phyloP scores from a whole-genome alignment of 768 basidiomycete genomes.

The Termitomyces sp. region DNA sequence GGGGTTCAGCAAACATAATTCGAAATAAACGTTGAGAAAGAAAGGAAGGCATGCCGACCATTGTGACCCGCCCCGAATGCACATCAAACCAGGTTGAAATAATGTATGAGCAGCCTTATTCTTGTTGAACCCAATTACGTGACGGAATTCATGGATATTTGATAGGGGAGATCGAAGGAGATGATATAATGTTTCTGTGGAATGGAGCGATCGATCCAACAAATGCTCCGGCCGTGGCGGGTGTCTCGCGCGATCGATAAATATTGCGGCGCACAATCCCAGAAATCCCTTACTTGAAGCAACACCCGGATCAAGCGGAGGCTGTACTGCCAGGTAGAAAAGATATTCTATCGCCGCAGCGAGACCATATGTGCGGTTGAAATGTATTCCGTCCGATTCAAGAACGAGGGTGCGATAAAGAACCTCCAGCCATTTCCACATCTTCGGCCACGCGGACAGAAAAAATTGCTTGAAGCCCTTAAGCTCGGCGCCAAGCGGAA shows the following conservation, averaged over 20 bases:
- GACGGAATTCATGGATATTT: neutral
- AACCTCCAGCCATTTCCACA: neutral
- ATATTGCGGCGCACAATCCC: neutral
- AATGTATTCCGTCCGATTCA: neutral
- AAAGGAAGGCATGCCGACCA: neutral
- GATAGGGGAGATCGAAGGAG: neutral
- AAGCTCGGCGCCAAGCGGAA: neutral
- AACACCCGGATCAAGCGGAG: neutral
- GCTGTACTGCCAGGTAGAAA: neutral
- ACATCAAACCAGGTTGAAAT: neutral
- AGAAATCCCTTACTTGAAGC: neutral
- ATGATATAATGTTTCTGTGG: neutral
- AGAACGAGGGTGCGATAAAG: neutral
- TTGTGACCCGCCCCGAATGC: neutral
- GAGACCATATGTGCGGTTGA: neutral
- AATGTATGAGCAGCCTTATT: neutral
- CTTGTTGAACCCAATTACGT: neutral
- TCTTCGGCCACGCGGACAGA: neutral
- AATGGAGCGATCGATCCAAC: neutral
- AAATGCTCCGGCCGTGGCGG: neutral
- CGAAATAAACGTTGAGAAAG: neutral
- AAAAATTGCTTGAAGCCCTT: neutral
- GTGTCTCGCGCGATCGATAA: neutral
- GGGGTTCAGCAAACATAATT: neutral
- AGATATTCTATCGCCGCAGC: neutral